Base-by-base conservation (phyloP, 345 rosid genomes). In the Brassica nigra region DNA sequence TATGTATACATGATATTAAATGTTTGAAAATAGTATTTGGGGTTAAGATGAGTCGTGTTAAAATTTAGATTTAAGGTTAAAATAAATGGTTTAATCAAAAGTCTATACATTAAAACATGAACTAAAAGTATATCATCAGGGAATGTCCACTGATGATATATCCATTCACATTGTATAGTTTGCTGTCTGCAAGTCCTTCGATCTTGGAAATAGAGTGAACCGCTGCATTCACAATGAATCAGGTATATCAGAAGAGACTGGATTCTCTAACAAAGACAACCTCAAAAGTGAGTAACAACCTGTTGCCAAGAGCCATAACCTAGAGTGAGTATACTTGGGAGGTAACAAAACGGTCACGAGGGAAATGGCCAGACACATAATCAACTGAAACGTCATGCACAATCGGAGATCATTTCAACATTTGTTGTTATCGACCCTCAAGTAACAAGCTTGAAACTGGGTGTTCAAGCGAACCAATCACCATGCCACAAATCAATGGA, bases 361-460 rank as follows among this genome's bases (percentile, higher is more conserved):
- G 10, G 98, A 97, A 73, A 93, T 88, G 14, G 70, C 92, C 71
- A 88, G 15, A 81, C 89, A 88, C 8, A 94, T 93, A 80, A 91
- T 87, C 88, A 90, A 79, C 89, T 90, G 94, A 92, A 89, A 91
- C 88, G 87, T 86, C 89, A 91, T 83, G 90, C 97, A 90, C 82
- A 91, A 85, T 80, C 92, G 90, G 84, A 93, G 86, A 23, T 23
- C 27, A 23, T 37, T 37, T 37, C 44, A 37, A 11, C 44, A 36
- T 36, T 36, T 8, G 44, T 6, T 6, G 42, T 37, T 37, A 37
- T 37, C 44, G 36, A 33, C 36, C 36, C 36, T 33, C 36, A 33
- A 33, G 36, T 33, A 6, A 33, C 6, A 33, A 33, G 36, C 36
- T 33, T 33, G 36, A 33, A 33, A 33, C 36, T 33, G 36, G 36